Evolutionary conservation across 1,284 basidiomycete genomes (phyloP).

Genomic region (Tilletiaria anomala): DNA sequence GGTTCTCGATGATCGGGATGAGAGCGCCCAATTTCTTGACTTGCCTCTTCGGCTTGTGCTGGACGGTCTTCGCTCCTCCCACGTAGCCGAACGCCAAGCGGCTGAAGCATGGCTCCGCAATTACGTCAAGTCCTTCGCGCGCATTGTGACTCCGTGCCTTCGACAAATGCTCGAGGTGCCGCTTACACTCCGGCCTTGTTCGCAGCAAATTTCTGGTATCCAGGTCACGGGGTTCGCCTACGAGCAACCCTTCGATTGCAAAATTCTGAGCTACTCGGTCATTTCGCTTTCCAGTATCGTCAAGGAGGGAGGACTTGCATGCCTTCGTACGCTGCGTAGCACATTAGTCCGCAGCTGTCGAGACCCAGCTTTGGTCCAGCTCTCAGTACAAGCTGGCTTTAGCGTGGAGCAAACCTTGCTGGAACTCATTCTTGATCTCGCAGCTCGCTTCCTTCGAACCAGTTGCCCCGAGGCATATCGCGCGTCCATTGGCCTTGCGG

Average conservation of each 20-base stretch:
- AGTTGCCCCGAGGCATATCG: conserved; percentile 49
- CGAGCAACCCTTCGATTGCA: conserved; percentile 61
- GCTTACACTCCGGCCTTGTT: too few species aligned
- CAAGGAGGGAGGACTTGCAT: too few species aligned
- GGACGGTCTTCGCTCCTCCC: conserved; percentile 50
- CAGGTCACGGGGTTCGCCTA: conserved; percentile 55
- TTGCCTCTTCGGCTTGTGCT: conserved; percentile 74
- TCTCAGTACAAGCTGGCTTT: conserved; percentile 44
- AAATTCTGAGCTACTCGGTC: conserved; percentile 52
- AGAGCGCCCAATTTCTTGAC: conserved; percentile 66
- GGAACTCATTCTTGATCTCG: conserved; percentile 1
- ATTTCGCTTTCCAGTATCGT: conserved; percentile 64
- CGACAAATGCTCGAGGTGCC: too few species aligned
- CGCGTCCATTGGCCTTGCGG: conserved; percentile 53
- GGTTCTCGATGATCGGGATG: conserved; percentile 56
- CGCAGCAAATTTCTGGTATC: too few species aligned
- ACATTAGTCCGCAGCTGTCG: too few species aligned
- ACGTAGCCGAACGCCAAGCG: conserved; percentile 12
- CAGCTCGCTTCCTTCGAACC: background rate
- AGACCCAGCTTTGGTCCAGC: conserved; percentile 79
- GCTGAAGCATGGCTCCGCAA: conserved; percentile 24
- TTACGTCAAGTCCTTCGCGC: conserved; percentile 19
- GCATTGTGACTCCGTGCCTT: conserved; percentile 20
- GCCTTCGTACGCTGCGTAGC: too few species aligned
- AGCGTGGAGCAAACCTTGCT: conserved; percentile 3